These are phyloP conservation scores for Rhizopogon vesiculosus DNA, from an alignment of 768 basidiomycete genomes.

Conservation along the genomic window DNA sequence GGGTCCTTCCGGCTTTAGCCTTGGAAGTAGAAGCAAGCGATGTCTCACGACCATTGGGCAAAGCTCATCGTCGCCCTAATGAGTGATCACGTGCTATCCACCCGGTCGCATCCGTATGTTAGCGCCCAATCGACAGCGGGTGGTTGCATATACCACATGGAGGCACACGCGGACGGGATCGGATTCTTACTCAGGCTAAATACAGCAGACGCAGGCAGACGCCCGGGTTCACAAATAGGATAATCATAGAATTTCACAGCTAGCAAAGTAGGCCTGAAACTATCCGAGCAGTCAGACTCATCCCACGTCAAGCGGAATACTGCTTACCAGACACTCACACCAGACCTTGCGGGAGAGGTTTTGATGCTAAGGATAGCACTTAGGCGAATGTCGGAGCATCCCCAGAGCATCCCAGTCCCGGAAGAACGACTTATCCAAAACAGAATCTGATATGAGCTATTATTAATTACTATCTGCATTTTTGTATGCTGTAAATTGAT, in stretches of 20 bases:
- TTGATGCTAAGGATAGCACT: neutral
- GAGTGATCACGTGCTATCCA: conserved; percentile 7
- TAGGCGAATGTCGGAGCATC: neutral
- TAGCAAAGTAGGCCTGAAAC: neutral
- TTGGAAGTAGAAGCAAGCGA: neutral
- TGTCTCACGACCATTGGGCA: neutral
- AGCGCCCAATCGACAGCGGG: no score
- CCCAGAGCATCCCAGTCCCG: neutral
- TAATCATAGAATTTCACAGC: neutral
- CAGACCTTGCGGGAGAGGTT: neutral
- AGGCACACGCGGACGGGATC: neutral
- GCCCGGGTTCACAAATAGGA: neutral
- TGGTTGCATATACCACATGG: neutral
- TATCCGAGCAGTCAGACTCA: neutral
- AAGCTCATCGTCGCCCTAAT: neutral
- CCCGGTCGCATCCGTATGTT: neutral
- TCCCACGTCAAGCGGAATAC: neutral
- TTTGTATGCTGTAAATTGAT: neutral
- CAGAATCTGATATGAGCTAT: neutral
- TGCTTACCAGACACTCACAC: neutral
- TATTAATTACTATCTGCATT: neutral
- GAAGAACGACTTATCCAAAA: no score
- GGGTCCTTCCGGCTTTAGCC: conserved; percentile 5
- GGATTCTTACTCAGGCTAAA: neutral
- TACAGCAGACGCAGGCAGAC: neutral